Percentiles rank a stretch among this genome's conserved stretches.
phyloP scores from a whole-genome alignment of 2,329 filamentous ascomycete species.

The Domatiomyces catenatus region DNA sequence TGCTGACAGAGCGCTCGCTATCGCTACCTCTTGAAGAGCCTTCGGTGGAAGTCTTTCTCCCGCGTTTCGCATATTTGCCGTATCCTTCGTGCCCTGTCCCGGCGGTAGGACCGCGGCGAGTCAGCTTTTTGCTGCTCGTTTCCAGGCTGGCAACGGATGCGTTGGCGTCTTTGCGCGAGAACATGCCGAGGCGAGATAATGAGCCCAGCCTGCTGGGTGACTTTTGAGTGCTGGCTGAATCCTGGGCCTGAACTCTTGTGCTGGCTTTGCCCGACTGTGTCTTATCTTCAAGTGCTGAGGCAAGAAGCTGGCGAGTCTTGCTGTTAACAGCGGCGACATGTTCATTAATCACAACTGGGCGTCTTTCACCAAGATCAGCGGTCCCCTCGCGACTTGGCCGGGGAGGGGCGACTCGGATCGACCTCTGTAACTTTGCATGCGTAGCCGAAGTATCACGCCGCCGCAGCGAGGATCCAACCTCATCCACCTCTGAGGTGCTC shows the following conservation, averaged over 20 bases:
- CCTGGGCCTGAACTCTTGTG: background rate
- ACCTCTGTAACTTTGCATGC: conserved; percentile 10
- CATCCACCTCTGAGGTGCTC: conserved; percentile 15
- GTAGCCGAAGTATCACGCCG: background rate
- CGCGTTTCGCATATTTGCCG: conserved; percentile 32
- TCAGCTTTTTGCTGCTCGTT: conserved; percentile 40
- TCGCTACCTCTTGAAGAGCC: conserved; percentile 21
- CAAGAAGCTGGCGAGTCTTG: conserved; percentile 21
- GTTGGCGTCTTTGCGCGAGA: conserved; percentile 32
- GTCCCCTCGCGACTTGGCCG: conserved; percentile 57
- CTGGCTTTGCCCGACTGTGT: background rate
- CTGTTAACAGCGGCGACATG: conserved; percentile 45
- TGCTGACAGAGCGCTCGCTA: conserved; percentile 26
- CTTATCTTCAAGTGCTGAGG: conserved; percentile 19
- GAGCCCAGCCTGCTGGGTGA: background rate
- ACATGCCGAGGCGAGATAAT: conserved; percentile 20
- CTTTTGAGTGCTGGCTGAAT: conserved; percentile 35
- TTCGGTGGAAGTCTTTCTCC: conserved; percentile 28
- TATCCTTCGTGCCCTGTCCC: conserved; percentile 80
- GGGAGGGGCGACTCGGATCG: conserved; percentile 28
- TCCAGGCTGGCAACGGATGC: conserved; percentile 33
- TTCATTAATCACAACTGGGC: conserved; percentile 36
- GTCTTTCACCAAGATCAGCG: conserved; percentile 41
- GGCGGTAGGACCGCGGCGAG: conserved; percentile 68
- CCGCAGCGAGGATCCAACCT: conserved; percentile 15